A percentile compares a stretch with the other conserved stretches of the same genome.
These are phyloP conservation scores for Mucor irregularis DNA, from an alignment of 371 early-diverging fungal genomes.

Conservation along the genomic window DNA sequence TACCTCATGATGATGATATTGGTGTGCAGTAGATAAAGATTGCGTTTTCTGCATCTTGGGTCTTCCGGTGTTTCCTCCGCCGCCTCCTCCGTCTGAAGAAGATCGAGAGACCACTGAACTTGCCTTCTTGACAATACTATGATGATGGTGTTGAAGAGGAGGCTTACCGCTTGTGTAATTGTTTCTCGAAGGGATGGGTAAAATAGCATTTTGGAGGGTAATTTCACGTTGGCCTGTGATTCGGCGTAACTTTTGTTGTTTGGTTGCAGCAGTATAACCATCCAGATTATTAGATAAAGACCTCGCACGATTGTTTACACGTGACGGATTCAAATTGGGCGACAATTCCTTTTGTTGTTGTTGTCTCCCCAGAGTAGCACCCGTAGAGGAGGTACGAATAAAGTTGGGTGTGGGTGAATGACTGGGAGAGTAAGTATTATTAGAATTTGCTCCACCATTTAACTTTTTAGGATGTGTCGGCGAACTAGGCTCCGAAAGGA, in stretches of 20 bases:
- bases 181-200: conserved; percentile 2
- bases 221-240: conserved; percentile 22
- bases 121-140: background rate
- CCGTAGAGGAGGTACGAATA: background rate
- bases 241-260: conserved; percentile 20
- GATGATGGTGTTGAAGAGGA: conserved; percentile 1
- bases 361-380: background rate
- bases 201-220: conserved; percentile 8
- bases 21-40: conserved; percentile 15
- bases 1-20: conserved; percentile 9
- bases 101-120: conserved; percentile 11
- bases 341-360: background rate
- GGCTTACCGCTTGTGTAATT: background rate
- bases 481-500: conserved; percentile 5
- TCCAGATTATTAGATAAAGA: conserved; percentile 17
- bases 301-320: conserved; percentile 3
- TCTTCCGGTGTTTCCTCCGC: no score
- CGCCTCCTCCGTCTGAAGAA: conserved; percentile 10
- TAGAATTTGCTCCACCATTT: no score
- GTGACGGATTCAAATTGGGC: conserved; percentile 9
- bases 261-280: conserved; percentile 2
- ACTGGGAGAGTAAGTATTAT: conserved; percentile 3
- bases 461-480: conserved; percentile 9
- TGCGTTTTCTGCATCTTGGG: conserved; percentile 16
- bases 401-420: conserved; percentile 6